These are phyloP conservation scores for Danielia reshetovae DNA, from an alignment of 805 yeast genomes.

Conservation along the genomic window DNA sequence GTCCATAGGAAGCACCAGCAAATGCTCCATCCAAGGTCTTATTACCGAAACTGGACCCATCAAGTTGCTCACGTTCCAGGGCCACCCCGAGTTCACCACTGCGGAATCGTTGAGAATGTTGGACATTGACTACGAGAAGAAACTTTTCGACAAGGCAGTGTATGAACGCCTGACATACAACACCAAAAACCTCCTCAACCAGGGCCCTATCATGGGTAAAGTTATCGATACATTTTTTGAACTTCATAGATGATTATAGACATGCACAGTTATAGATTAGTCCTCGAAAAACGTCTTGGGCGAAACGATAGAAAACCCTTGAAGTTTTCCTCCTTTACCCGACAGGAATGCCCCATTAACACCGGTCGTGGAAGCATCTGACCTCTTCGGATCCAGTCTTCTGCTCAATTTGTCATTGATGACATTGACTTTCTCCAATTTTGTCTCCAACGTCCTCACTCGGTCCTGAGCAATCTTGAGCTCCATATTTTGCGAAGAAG, in stretches of 20 bases:
- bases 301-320: constrained; percentile 36
- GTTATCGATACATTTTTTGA: constrained; percentile 30
- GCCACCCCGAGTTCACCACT: constrained; percentile 78
- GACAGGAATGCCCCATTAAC: constrained; percentile 4
- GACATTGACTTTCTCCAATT: constrained; percentile 24
- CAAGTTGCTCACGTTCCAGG: constrained; percentile 68
- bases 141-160: constrained; percentile 21
- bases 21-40: constrained; percentile 66
- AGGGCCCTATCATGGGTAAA: constrained; percentile 36
- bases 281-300: constrained; percentile 12
- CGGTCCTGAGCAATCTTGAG: constrained; percentile 34
- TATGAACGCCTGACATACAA: constrained; percentile 26
- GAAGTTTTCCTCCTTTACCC: constrained; percentile 32
- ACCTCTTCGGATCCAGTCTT: constrained; percentile 14
- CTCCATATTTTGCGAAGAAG: constrained; percentile 33
- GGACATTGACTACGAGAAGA: constrained; percentile 14
- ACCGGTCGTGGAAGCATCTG: background rate
- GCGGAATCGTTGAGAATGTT: constrained; percentile 27
- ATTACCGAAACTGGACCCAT: constrained; percentile 40
- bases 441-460: constrained; percentile 27
- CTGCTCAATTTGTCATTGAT: constrained; percentile 34
- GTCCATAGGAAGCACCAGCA: constrained; percentile 49
- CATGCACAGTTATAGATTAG: background rate
- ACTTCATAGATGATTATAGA: background rate
- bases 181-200: constrained; percentile 32